These are phyloP conservation scores for Suhomyces anneliseae DNA, from an alignment of 1,139 yeast genomes.

Conservation along the genomic window DNA sequence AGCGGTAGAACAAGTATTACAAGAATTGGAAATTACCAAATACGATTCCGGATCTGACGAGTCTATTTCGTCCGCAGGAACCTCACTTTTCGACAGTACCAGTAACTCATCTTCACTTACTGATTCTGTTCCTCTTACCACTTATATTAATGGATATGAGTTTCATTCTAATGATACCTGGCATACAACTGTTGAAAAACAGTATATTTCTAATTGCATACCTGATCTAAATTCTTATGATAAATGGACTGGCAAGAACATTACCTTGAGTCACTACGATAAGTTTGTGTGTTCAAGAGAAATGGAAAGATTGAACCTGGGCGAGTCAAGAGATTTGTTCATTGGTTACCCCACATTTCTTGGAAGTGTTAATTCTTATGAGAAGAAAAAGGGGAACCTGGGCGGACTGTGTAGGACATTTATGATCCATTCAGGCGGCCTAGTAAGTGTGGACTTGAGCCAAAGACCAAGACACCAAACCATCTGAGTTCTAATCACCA, in stretches of 20 bases:
- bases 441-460: constrained; percentile 24
- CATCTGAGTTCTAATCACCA: too few relatives aligned
- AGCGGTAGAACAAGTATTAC: not conserved
- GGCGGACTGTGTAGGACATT: constrained; percentile 26
- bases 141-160: constrained; percentile 19
- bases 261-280: constrained; percentile 35
- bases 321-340: constrained; percentile 14
- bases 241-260: constrained; percentile 34
- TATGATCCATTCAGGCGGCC: constrained; percentile 34
- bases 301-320: constrained; percentile 9
- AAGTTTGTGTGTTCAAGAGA: constrained; percentile 16
- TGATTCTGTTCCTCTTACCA: constrained; percentile 4
- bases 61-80: constrained; percentile 1
- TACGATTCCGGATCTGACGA: not conserved
- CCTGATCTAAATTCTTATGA: constrained; percentile 44
- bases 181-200: constrained; percentile 33
- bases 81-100: constrained; percentile 7
- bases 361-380: constrained; percentile 16
- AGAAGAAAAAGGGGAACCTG: constrained; percentile 4
- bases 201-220: constrained; percentile 40
- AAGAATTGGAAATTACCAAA: not conserved
- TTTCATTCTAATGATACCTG: constrained; percentile 26
- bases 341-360: constrained; percentile 19
- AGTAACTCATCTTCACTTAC: constrained; percentile 6
- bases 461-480: not conserved